These are phyloP conservation scores for Torulaspora maleeae DNA, from an alignment of 805 yeast species.

Conservation along the genomic window DNA sequence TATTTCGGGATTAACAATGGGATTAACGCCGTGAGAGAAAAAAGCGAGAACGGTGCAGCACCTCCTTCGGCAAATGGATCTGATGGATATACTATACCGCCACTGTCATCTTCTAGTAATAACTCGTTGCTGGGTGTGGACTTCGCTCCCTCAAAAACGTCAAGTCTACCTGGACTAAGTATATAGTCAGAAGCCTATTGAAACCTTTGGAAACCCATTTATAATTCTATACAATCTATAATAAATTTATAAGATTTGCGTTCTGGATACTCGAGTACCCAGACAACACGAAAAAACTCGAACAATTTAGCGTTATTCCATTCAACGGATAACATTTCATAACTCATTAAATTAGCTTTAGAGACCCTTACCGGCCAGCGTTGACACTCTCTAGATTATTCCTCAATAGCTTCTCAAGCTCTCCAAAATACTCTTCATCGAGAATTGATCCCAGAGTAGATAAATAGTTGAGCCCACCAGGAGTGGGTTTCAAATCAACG, in stretches of 20 bases:
- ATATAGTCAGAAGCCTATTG: slow-evolving; percentile 3
- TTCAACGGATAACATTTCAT: slow-evolving; percentile 1
- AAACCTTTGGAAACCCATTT: slow-evolving; percentile 2
- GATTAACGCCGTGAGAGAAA: slow-evolving; percentile 35
- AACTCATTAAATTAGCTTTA: slow-evolving; percentile 4
- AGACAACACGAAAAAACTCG: background rate
- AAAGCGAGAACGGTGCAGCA: slow-evolving; percentile 35
- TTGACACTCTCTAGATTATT: slow-evolving; percentile 5
- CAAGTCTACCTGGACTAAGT: slow-evolving; percentile 17
- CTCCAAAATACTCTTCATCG: slow-evolving; percentile 19
- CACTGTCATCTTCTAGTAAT: slow-evolving; percentile 3
- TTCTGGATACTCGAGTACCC: background rate
- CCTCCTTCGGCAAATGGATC: slow-evolving; percentile 24
- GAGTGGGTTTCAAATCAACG: slow-evolving; percentile 3
- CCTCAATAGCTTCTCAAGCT: slow-evolving; percentile 10
- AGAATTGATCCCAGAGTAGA: slow-evolving; percentile 17
- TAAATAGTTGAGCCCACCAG: slow-evolving; percentile 11
- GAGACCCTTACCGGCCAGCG: slow-evolving; percentile 1
- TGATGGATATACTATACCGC: slow-evolving; percentile 6
- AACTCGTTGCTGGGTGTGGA: slow-evolving; percentile 17
- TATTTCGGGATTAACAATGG: slow-evolving; percentile 41
- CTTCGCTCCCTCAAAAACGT: slow-evolving; percentile 4
- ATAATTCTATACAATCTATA: slow-evolving; percentile 7
- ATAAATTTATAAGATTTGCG: slow-evolving; percentile 2
- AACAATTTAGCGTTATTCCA: background rate